Evolutionary conservation across 345 rosid species (phyloP), one percentile per base, ranked within the genome.

Genomic region (Acer negundo): DNA sequence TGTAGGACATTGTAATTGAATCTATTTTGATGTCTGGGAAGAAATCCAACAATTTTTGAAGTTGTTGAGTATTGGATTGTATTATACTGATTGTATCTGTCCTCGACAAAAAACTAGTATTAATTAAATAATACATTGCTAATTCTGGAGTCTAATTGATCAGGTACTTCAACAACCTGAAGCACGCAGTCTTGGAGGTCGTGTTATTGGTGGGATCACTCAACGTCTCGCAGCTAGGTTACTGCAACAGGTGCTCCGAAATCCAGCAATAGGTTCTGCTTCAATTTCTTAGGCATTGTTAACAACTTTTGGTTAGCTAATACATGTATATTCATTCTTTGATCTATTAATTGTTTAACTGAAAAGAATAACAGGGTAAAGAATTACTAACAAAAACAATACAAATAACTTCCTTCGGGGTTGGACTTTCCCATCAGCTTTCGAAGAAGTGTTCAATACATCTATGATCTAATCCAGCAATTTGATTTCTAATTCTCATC

Each of bases 91-190:
- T 16, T 23, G 22, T 49, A 13, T 17, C 56, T 28, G 16, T 28
- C 16, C 17, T 19, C 12, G 7, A 13, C 19, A n/a, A 7, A 7
- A 23, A 42, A 26, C 17, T 59, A 24, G 31, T 59, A 69, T 23
- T 31, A 23, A 35, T 15, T 31, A 44, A 51, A 31, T 28, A 26
- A n/a, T 11, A 46, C 3, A 56, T 42, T 70, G 68, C 66, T 78
- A 64, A 83, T 68, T 13, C 69, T 40, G 22, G 46, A 74, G 56
- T 11, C 76, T 63, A 40, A 28, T 53, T 63, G 58, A 19, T 47
- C 87, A 95, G 99, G 97, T 93, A 72, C 88, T 95, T 80, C 98
- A 91, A 85, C 95, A 92, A 84, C 94, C 90, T 0, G 99, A 93
- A 83, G 98, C 82, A 62, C 90, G 90, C n/a, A 85, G 75, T 83